Percentiles rank a stretch among this genome's conserved stretches.
Evolutionary conservation across 176 grass and related monocot genomes (phyloP).

Genomic region (Musa beccarii): DNA sequence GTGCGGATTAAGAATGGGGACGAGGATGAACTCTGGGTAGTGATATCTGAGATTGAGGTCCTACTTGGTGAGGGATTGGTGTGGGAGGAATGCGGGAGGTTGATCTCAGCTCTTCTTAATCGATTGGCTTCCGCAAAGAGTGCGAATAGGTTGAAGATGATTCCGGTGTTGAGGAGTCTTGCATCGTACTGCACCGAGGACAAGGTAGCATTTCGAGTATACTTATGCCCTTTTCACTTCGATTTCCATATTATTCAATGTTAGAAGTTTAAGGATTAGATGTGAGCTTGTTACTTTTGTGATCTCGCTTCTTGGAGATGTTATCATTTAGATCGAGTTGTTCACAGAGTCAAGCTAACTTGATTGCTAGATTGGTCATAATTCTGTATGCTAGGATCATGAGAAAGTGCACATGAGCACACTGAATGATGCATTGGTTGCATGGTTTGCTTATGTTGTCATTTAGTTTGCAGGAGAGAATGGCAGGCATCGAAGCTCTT

Average conservation of each 20-base stretch:
- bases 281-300: neutral
- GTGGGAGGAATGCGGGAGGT: conserved; percentile 23
- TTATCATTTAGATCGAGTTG: neutral
- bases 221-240: neutral
- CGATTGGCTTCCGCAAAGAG: conserved; percentile 18
- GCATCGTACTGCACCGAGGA: conserved; percentile 24
- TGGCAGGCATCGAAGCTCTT: conserved; percentile 53
- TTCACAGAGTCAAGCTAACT: neutral
- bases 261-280: neutral
- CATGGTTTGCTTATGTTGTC: neutral
- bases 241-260: conserved; percentile 4
- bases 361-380: neutral
- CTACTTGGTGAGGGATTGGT: conserved; percentile 22
- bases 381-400: neutral
- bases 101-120: conserved; percentile 30
- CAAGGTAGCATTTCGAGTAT: conserved; percentile 36
- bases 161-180: conserved; percentile 43
- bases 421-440: neutral
- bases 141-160: conserved; percentile 42
- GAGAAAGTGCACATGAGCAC: neutral
- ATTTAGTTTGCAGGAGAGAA: conserved; percentile 44
- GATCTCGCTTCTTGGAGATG: neutral
- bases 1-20: conserved; percentile 23
- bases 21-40: conserved; percentile 39
- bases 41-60: conserved; percentile 30